These are phyloP conservation scores for Erodium maritimum DNA, from an alignment of 345 rosid species.

Conservation along the genomic window DNA sequence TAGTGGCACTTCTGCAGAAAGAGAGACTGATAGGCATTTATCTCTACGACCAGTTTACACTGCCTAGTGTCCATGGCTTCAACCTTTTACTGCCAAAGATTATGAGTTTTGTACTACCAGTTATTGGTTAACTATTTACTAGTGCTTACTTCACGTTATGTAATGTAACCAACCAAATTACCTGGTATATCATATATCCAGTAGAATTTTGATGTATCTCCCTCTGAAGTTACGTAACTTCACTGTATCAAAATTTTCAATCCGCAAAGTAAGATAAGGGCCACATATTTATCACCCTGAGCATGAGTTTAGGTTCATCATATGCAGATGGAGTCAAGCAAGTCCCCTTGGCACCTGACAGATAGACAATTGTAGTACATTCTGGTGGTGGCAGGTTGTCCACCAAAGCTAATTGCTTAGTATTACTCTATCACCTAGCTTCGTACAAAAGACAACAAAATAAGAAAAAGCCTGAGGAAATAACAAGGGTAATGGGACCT, in stretches of 20 bases:
- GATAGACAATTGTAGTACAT: neutral
- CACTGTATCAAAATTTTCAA: too few relatives aligned
- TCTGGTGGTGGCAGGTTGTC: neutral
- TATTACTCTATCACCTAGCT: neutral
- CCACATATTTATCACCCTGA: neutral
- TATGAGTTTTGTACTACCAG: neutral
- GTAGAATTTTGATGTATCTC: neutral
- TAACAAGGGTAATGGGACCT: neutral
- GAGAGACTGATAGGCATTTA: too few relatives aligned
- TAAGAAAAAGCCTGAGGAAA: neutral
- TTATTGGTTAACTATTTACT: too few relatives aligned
- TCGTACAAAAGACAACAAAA: neutral
- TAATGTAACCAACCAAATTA: too few relatives aligned
- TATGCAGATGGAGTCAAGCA: neutral
- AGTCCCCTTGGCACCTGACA: neutral
- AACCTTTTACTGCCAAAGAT: too few relatives aligned
- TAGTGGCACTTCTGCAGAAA: neutral
- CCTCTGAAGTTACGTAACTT: too few relatives aligned
- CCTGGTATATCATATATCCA: neutral
- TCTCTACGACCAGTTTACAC: too few relatives aligned
- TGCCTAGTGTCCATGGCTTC: too few relatives aligned
- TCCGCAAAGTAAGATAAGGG: too few relatives aligned
- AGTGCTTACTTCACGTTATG: too few relatives aligned
- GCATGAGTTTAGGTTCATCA: neutral
- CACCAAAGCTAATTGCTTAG: neutral